phyloP scores from a whole-genome alignment of 2,329 filamentous ascomycete species.

The Whalleya microplaca region DNA sequence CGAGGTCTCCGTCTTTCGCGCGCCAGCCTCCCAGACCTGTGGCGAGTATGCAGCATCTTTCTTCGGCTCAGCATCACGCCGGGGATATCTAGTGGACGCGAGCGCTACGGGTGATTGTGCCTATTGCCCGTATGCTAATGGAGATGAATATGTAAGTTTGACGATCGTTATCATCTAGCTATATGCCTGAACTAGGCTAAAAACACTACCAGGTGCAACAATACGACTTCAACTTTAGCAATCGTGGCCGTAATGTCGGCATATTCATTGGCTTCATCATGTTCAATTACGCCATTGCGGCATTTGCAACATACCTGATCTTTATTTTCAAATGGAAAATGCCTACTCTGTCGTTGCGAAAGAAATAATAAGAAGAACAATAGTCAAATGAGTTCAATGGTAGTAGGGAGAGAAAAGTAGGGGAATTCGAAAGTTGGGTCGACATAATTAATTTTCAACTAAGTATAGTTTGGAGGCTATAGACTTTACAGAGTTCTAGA shows the following conservation, averaged over 20 bases:
- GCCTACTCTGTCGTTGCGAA: neutral
- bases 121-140: slow-evolving; percentile 16
- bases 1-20: slow-evolving; percentile 13
- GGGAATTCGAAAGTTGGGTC: too few species aligned
- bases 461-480: too few species aligned
- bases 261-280: slow-evolving; percentile 13
- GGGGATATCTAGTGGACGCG: slow-evolving; percentile 9
- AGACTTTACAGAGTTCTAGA: too few species aligned
- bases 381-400: too few species aligned
- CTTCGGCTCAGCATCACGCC: slow-evolving; percentile 1
- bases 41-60: slow-evolving; percentile 8
- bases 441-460: too few species aligned
- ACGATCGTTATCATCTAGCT: too few species aligned
- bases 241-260: slow-evolving; percentile 9
- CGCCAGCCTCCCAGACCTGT: slow-evolving; percentile 5
- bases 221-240: slow-evolving; percentile 5
- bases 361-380: too few species aligned
- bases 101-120: slow-evolving; percentile 6
- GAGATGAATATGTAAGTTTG: slow-evolving; percentile 25
- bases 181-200: too few species aligned
- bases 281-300: slow-evolving; percentile 1
- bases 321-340: slow-evolving; percentile 8
- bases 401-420: too few species aligned
- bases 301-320: slow-evolving; percentile 1
- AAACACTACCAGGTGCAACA: neutral